These are phyloP conservation scores for Solanum tacnaense DNA, from an alignment of 257 asterid genomes.

Conservation along the genomic window DNA sequence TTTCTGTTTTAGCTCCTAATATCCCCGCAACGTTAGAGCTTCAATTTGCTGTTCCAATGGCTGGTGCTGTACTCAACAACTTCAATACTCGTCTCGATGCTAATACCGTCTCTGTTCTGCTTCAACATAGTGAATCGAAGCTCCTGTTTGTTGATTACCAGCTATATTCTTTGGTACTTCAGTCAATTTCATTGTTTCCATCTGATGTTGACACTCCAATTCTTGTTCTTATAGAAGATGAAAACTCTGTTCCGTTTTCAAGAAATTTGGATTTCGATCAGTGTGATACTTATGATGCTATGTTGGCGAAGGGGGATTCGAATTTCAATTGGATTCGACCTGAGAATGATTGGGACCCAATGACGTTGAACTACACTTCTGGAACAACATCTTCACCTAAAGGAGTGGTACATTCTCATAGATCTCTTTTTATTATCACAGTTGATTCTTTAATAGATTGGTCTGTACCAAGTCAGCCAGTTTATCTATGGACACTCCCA, in stretches of 20 bases:
- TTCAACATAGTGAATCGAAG: constrained; percentile 49
- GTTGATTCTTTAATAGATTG: constrained; percentile 50
- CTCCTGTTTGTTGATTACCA: constrained; percentile 46
- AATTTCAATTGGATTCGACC: constrained; percentile 48
- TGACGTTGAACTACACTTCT: constrained; percentile 72
- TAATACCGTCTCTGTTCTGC: constrained; percentile 33
- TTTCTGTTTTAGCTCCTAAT: constrained; percentile 70
- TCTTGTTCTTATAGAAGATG: constrained; percentile 34
- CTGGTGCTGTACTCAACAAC: constrained; percentile 56
- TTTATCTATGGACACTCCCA: constrained; percentile 74
- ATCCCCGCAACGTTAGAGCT: constrained; percentile 74
- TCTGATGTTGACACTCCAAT: constrained; percentile 10
- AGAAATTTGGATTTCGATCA: not conserved
- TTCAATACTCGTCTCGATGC: constrained; percentile 64
- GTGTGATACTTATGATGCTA: constrained; percentile 31
- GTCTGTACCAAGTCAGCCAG: constrained; percentile 54
- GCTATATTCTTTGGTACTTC: constrained; percentile 20
- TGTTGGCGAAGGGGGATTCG: constrained; percentile 32
- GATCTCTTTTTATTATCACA: constrained; percentile 38
- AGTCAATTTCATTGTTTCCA: constrained; percentile 41
- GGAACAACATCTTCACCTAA: constrained; percentile 84
- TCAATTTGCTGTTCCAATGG: constrained; percentile 75
- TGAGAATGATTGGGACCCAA: constrained; percentile 44
- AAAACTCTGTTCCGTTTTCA: not conserved
- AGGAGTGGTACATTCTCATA: constrained; percentile 66